Evolutionary conservation across 345 rosid genomes (phyloP), one percentile per base, ranked within the genome.

Genomic region (Arabidopsis arenosa): DNA sequence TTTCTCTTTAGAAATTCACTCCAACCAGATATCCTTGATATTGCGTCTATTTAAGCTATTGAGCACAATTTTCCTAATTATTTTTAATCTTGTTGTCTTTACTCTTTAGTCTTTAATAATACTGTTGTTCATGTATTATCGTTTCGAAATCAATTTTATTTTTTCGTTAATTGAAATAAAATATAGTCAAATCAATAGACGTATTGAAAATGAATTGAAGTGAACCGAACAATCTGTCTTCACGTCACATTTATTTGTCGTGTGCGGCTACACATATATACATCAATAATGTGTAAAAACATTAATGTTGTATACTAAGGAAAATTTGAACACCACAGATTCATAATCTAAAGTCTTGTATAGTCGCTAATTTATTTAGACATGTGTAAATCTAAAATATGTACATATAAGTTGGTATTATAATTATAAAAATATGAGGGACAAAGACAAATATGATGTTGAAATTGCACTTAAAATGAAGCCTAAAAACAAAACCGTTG

Each of bases 401-500:
- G n/a, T 36, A 59, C 43, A 7, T 11, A 57, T 30, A 44, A 10
- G 30, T 56, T 30, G 54, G 55, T 18, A 57, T 32, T 28, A 7
- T 33, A 57, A 13, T 41, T 44, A 18, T 47, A 36, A 21, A 47
- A 14, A 59, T 62, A 18, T 21, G 54, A 63, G 70, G 54, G 76
- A 73, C 76, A 73, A 17, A 6, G 44, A 53, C 76, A 63, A 53
- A 63, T 17, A 9, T 73, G 69, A 73, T 73, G 76, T 40, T 73
- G 76, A 73, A 63, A 30, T 41, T 73, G 69, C 76, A 62, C 35
- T 72, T 40, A 18, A 73, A 53, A 73, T 41, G 62, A 52, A 52
- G 53, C 53, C 41, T 62, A 35, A 52, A 21, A 52, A 63, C 68
- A 62, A 73, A 63, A 63, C 68, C n/a, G 5, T 40, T 52, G 68